Evolutionary conservation across 164 flowering plant species (phyloP).

Genomic region (Stephania japonica): DNA sequence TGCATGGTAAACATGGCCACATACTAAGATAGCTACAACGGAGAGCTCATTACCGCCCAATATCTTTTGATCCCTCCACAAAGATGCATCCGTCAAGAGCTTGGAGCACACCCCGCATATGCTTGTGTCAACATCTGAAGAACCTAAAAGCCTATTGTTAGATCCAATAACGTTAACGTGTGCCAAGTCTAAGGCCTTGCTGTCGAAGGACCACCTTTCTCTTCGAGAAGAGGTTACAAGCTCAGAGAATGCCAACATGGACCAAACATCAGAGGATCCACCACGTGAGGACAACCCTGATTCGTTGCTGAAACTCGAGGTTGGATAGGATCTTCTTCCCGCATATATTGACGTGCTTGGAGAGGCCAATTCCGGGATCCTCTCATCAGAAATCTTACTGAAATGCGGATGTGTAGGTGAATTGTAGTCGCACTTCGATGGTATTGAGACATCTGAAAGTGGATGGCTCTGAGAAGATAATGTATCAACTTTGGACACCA

Average conservation of each 20-base stretch:
- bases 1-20: slow-evolving; percentile 92
- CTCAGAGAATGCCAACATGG: slow-evolving; percentile 69
- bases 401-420: slow-evolving; percentile 56
- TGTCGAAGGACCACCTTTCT: slow-evolving; percentile 86
- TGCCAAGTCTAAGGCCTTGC: slow-evolving; percentile 43
- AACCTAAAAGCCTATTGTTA: slow-evolving; percentile 42
- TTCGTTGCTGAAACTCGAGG: slow-evolving; percentile 51
- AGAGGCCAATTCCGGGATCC: slow-evolving; percentile 44
- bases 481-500: slow-evolving; percentile 31
- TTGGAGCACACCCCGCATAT: slow-evolving; percentile 70
- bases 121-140: slow-evolving; percentile 41
- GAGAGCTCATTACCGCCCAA: slow-evolving; percentile 41
- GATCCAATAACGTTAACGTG: slow-evolving; percentile 46
- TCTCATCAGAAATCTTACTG: slow-evolving; percentile 61
- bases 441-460: slow-evolving; percentile 36
- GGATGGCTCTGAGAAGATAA: slow-evolving; percentile 28
- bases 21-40: slow-evolving; percentile 64
- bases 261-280: slow-evolving; percentile 86
- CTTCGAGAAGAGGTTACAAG: slow-evolving; percentile 65
- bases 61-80: slow-evolving; percentile 40
- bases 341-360: slow-evolving; percentile 55
- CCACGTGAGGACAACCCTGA: slow-evolving; percentile 48
- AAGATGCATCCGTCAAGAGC: slow-evolving; percentile 53
- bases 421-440: slow-evolving; percentile 40
- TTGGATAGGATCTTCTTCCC: slow-evolving; percentile 47